A percentile compares a stretch with the other conserved stretches of the same genome.
These are phyloP conservation scores for Silene noctiflora DNA, from an alignment of 179 eudicot species.

Conservation along the genomic window DNA sequence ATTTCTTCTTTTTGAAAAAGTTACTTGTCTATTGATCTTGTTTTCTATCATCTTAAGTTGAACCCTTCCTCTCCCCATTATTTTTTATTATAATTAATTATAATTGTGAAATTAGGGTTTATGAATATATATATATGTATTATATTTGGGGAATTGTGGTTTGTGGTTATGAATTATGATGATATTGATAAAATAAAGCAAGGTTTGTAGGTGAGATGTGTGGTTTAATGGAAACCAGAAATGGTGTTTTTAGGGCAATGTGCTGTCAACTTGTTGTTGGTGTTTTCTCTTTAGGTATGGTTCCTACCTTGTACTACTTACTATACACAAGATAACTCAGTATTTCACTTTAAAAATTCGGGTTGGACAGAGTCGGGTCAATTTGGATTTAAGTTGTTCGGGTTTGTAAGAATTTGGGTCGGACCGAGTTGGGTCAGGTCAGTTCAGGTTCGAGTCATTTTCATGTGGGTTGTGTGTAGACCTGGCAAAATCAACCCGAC, in stretches of 20 bases:
- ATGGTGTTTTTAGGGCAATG: conserved; percentile 22
- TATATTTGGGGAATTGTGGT: no score
- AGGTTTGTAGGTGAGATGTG: background rate
- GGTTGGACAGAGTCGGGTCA: no score
- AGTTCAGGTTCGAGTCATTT: no score
- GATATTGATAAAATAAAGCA: no score
- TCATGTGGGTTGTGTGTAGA: no score
- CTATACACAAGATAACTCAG: background rate
- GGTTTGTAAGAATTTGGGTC: no score
- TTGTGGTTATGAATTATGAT: background rate
- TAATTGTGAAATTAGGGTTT: background rate
- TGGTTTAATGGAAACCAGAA: conserved; percentile 18
- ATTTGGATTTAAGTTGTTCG: no score
- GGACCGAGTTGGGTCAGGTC: no score
- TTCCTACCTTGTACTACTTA: background rate
- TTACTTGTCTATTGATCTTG: conserved; percentile 70
- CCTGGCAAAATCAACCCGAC: no score
- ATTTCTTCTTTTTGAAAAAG: conserved; percentile 61
- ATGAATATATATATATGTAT: no score
- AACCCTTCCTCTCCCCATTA: conserved; percentile 70
- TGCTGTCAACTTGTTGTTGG: conserved; percentile 28
- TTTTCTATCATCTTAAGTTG: conserved; percentile 62
- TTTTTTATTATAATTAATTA: background rate
- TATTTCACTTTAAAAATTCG: no score
- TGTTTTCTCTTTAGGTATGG: background rate